Percentiles rank a stretch among this genome's conserved stretches.
Evolutionary conservation across 1,284 basidiomycete genomes (phyloP).

Genomic region (Pseudozyma hubeiensis): DNA sequence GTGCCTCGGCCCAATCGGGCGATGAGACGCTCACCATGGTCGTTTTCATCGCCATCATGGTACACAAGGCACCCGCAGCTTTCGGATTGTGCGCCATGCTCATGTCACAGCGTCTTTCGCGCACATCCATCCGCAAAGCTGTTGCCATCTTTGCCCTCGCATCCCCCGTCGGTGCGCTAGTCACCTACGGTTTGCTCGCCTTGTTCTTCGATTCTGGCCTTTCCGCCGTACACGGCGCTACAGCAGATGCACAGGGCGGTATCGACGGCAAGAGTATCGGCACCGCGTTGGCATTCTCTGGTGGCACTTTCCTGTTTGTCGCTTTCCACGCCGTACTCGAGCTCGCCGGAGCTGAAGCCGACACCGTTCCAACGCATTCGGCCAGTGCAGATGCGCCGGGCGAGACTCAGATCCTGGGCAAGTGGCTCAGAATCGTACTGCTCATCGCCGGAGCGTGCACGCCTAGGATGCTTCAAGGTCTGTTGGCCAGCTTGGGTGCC

Average conservation of each 20-base stretch:
- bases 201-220: conserved; percentile 23
- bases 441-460: conserved; percentile 35
- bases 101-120: conserved; percentile 51
- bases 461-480: conserved; percentile 26
- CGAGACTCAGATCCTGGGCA: conserved; percentile 38
- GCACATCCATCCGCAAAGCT: conserved; percentile 52
- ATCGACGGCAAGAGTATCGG: conserved; percentile 72
- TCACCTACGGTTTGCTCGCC: conserved; percentile 33
- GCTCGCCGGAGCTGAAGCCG: conserved; percentile 47
- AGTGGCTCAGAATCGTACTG: conserved; percentile 28
- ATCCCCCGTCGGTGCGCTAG: conserved; percentile 58
- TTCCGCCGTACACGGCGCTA: background rate
- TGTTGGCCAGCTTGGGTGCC: conserved; percentile 18
- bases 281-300: conserved; percentile 81
- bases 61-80: conserved; percentile 67
- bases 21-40: conserved; percentile 60
- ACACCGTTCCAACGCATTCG: conserved; percentile 4
- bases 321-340: conserved; percentile 75
- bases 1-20: conserved; percentile 53
- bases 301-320: conserved; percentile 93
- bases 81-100: conserved; percentile 65
- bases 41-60: conserved; percentile 64
- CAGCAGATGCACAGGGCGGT: conserved; percentile 3
- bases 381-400: conserved; percentile 1
- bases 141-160: conserved; percentile 56